Percentiles rank a stretch among this genome's conserved stretches.
Evolutionary conservation across 2,329 filamentous ascomycete genomes (phyloP).

Genomic region (Fusarium tupiense): DNA sequence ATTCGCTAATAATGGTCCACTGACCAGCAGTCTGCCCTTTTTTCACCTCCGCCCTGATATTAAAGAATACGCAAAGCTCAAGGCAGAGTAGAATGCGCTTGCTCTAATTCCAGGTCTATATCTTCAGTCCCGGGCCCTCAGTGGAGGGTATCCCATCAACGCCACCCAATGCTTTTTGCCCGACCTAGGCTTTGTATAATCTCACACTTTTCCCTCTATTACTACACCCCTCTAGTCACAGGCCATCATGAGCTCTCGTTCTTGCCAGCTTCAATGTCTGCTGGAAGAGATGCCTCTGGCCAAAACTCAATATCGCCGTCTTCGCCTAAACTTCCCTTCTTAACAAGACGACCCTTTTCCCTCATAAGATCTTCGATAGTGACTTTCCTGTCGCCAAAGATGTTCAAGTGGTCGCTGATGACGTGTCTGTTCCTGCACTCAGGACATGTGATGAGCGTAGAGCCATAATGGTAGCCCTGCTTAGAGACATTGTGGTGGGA

Average conservation of each 20-base stretch:
- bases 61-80: no score
- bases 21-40: not conserved
- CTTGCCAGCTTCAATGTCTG: constrained; percentile 32
- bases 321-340: constrained; percentile 74
- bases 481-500: constrained; percentile 90
- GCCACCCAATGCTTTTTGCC: constrained; percentile 30
- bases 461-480: constrained; percentile 93
- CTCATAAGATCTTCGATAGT: constrained; percentile 82
- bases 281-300: constrained; percentile 69
- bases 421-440: constrained; percentile 87
- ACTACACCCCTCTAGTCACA: not conserved
- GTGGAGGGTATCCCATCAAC: constrained; percentile 37
- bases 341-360: constrained; percentile 78
- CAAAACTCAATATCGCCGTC: constrained; percentile 94
- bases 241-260: constrained; percentile 1
- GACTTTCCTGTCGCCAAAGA: constrained; percentile 76
- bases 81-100: not conserved
- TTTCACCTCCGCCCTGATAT: no score
- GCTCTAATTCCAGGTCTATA: not conserved
- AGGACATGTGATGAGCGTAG: constrained; percentile 88
- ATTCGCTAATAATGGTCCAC: not conserved
- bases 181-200: constrained; percentile 29
- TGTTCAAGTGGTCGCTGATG: constrained; percentile 86
- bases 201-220: not conserved
- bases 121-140: not conserved